phyloP scores from a whole-genome alignment of 257 asterid species.

The Salvia splendens region DNA sequence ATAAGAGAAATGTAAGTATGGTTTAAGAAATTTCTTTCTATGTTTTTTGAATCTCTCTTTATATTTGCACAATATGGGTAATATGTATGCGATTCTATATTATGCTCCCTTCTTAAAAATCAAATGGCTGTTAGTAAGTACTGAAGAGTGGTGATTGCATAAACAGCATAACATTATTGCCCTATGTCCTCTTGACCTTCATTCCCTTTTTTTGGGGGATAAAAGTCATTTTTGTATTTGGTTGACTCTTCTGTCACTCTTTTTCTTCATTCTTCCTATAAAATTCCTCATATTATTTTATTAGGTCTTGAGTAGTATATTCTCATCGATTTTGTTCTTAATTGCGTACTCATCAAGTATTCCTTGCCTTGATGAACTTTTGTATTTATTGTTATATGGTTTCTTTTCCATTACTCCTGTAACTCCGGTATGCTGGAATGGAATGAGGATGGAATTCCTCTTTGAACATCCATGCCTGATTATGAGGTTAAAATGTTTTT shows the following conservation, averaged over 20 bases:
- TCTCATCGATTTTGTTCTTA: background rate
- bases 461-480: too few species aligned
- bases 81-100: background rate
- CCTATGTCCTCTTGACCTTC: background rate
- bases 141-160: conserved; percentile 8
- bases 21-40: conserved; percentile 6
- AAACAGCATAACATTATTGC: background rate
- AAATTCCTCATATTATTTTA: background rate
- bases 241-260: background rate
- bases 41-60: background rate
- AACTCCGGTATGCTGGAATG: too few species aligned
- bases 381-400: background rate
- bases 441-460: too few species aligned
- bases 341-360: background rate
- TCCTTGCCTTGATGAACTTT: background rate
- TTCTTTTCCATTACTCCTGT: background rate
- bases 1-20: conserved; percentile 89
- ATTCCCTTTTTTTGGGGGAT: background rate
- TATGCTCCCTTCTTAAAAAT: background rate
- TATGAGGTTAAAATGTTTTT: too few species aligned
- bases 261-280: background rate
- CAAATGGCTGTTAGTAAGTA: background rate
- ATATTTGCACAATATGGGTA: conserved; percentile 10
- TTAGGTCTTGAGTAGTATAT: background rate
- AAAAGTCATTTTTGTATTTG: background rate